phyloP scores from a whole-genome alignment of 495 filamentous ascomycete genomes.

The Patellaria atrata region DNA sequence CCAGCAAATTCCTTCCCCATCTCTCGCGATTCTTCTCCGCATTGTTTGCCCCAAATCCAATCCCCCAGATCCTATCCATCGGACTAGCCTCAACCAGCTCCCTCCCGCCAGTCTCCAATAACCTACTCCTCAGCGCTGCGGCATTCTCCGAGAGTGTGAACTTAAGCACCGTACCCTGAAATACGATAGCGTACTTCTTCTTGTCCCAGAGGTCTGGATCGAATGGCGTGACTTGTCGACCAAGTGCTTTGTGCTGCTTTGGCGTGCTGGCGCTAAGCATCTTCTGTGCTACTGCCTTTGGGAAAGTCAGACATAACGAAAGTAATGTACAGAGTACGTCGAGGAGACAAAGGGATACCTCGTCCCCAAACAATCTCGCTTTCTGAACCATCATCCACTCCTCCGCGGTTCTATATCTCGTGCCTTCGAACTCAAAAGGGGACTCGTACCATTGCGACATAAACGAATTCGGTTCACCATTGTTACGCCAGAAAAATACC shows the following conservation, averaged over 20 bases:
- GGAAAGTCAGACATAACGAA: not conserved
- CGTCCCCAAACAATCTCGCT: slow-evolving; percentile 26
- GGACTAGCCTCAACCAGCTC: slow-evolving; percentile 42
- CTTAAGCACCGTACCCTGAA: slow-evolving; percentile 43
- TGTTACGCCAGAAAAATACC: slow-evolving; percentile 24
- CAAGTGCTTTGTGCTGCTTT: slow-evolving; percentile 37
- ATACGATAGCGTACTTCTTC: slow-evolving; percentile 11
- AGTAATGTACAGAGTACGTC: not conserved
- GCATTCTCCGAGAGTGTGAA: slow-evolving; percentile 33
- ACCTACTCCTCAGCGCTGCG: slow-evolving; percentile 26
- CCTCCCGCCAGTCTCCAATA: slow-evolving; percentile 40
- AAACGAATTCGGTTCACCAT: slow-evolving; percentile 22
- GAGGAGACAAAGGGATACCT: slow-evolving; percentile 10
- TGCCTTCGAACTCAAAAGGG: slow-evolving; percentile 20
- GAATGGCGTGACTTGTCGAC: slow-evolving; percentile 42
- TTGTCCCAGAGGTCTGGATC: slow-evolving; percentile 37
- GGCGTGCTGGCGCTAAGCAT: slow-evolving; percentile 26
- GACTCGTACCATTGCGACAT: slow-evolving; percentile 26
- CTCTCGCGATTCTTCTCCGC: slow-evolving; percentile 32
- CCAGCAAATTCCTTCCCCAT: slow-evolving; percentile 57
- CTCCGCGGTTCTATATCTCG: slow-evolving; percentile 25
- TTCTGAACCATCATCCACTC: slow-evolving; percentile 33
- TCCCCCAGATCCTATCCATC: slow-evolving; percentile 50
- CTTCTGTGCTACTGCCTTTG: slow-evolving; percentile 18
- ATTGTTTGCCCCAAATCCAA: slow-evolving; percentile 40